A percentile compares a stretch with the other conserved stretches of the same genome.
These are phyloP conservation scores for Ailanthus altissimus DNA, from an alignment of 345 rosid genomes.

Conservation along the genomic window DNA sequence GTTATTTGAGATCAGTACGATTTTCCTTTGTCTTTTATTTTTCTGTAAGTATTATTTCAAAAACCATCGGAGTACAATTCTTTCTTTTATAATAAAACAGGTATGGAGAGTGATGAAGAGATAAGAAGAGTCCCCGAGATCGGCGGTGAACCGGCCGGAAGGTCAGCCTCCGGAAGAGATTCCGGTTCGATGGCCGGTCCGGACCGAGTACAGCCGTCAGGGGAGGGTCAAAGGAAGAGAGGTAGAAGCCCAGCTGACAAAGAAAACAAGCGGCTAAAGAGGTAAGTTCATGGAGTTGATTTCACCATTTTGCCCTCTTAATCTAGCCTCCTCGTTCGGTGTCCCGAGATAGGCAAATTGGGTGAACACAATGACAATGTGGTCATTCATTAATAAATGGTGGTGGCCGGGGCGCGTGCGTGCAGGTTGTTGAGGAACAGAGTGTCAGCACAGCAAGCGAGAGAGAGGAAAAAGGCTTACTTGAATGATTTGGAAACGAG, in stretches of 20 bases:
- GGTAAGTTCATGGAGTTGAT: slow-evolving; percentile 35
- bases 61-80: no score
- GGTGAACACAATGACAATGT: neutral
- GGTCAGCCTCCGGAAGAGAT: slow-evolving; percentile 49
- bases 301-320: neutral
- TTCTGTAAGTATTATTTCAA: neutral
- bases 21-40: slow-evolving; percentile 17
- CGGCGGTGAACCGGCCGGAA: slow-evolving; percentile 59
- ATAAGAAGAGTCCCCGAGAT: slow-evolving; percentile 92
- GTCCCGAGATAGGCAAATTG: no score
- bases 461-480: slow-evolving; percentile 97
- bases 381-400: neutral
- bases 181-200: slow-evolving; percentile 44
- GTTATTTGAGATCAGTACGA: slow-evolving; percentile 29
- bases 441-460: slow-evolving; percentile 99
- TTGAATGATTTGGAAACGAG: slow-evolving; percentile 72
- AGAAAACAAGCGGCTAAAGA: slow-evolving; percentile 84
- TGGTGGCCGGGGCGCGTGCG: no score
- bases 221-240: slow-evolving; percentile 70
- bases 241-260: slow-evolving; percentile 90
- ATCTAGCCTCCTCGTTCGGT: neutral
- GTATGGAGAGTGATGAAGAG: slow-evolving; percentile 97
- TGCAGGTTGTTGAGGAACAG: slow-evolving; percentile 94
- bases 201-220: slow-evolving; percentile 48
- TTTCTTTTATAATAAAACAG: slow-evolving; percentile 32